Conservation (phyloP, 352 stramenopile species). For the Blastocystis sp. region DNA sequence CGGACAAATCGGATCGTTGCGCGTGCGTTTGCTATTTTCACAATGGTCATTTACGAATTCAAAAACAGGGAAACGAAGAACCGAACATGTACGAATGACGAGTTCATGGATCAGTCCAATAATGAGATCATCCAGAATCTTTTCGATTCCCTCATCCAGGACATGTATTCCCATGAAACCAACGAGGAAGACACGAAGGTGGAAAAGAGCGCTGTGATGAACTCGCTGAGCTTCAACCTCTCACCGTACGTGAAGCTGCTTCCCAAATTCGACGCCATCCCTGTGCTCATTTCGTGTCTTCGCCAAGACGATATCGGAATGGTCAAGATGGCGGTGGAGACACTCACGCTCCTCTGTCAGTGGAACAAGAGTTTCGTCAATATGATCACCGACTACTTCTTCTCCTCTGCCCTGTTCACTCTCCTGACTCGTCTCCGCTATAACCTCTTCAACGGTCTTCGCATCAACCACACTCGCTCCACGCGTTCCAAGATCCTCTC, state of each 20-base stretch:
- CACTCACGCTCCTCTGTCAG: conserved; percentile 19
- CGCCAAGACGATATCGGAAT: conserved; percentile 42
- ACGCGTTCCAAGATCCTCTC: background rate
- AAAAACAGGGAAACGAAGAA: conserved; percentile 21
- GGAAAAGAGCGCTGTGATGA: background rate
- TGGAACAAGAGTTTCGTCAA: conserved; percentile 50
- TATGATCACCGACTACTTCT: conserved; percentile 38
- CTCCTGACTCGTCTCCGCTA: conserved; percentile 13
- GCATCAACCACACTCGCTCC: background rate
- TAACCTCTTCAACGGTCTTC: background rate
- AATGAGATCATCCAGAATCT: background rate
- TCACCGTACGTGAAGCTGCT: conserved; percentile 43
- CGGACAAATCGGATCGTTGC: conserved; percentile 6
- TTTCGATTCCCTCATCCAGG: background rate
- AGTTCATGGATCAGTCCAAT: conserved; percentile 7
- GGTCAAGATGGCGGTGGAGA: conserved; percentile 24
- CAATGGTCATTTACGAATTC: conserved; percentile 46
- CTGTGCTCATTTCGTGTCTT: conserved; percentile 42
- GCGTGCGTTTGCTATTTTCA: conserved; percentile 41
- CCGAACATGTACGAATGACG: background rate
- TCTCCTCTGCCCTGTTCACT: conserved; percentile 28
- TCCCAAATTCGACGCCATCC: conserved; percentile 32
- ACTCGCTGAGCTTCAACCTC: conserved; percentile 41
- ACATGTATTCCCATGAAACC: background rate
- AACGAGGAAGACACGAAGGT: background rate